Conservation (phyloP, 1,284 basidiomycete genomes). For the Rhodotorula mucilaginosa region DNA sequence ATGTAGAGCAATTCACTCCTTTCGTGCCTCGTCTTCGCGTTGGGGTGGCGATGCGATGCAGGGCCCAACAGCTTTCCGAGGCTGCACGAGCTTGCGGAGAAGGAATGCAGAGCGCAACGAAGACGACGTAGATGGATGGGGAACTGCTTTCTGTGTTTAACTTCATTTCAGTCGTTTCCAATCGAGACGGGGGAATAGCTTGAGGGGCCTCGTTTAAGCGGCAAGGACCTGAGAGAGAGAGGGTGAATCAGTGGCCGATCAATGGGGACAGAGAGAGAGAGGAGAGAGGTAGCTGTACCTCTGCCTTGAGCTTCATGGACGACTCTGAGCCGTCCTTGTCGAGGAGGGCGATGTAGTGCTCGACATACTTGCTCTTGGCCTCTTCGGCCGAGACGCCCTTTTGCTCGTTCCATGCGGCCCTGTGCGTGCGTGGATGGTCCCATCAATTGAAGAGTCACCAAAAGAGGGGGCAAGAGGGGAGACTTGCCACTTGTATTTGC, state of each 20-base stretch:
- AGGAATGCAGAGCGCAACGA: background rate
- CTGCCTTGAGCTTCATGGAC: slow-evolving; percentile 34
- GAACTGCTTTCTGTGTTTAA: too few relatives aligned
- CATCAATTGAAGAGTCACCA: background rate
- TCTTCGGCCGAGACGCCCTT: slow-evolving; percentile 72
- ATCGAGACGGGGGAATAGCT: too few relatives aligned
- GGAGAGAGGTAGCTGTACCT: slow-evolving; percentile 26
- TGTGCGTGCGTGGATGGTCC: slow-evolving; percentile 43
- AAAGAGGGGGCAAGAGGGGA: too few relatives aligned
- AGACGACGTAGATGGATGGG: too few relatives aligned
- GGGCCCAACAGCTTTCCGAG: too few relatives aligned
- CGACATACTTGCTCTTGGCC: slow-evolving; percentile 69
- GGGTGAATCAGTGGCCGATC: background rate
- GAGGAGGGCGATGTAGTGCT: slow-evolving; percentile 55
- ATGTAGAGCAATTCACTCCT: too few relatives aligned
- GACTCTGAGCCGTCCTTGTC: slow-evolving; percentile 38
- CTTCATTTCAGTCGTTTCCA: too few relatives aligned
- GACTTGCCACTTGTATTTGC: slow-evolving; percentile 75
- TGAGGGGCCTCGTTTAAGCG: background rate
- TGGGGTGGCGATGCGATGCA: too few relatives aligned
- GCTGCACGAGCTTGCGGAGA: background rate
- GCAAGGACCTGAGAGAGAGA: background rate
- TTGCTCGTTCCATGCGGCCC: slow-evolving; percentile 78
- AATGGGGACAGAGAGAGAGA: background rate
- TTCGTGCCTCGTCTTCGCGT: too few relatives aligned